These are phyloP conservation scores for Kurtzmaniella natalensis DNA, from an alignment of 1,139 yeast genomes.

Conservation along the genomic window DNA sequence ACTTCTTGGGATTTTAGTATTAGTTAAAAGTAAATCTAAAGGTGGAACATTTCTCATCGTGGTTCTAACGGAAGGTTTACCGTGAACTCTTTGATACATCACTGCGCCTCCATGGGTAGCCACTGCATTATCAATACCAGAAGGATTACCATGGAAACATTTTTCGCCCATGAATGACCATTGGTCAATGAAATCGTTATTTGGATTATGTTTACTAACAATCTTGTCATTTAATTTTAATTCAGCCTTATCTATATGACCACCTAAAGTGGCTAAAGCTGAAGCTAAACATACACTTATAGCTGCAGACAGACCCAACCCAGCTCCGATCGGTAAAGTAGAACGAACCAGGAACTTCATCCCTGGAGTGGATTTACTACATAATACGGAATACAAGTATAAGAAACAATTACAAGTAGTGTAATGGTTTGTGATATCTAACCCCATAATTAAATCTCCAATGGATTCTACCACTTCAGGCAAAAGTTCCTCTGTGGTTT, in stretches of 20 bases:
- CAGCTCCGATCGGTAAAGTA: conserved; percentile 94
- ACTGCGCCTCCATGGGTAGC: conserved; percentile 97
- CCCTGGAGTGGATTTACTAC: conserved; percentile 45
- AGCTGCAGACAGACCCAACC: conserved; percentile 92
- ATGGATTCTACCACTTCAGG: conserved; percentile 54
- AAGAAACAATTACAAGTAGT: conserved; percentile 86
- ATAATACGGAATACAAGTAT: conserved; percentile 64
- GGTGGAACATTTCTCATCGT: conserved; percentile 73
- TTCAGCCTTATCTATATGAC: conserved; percentile 39
- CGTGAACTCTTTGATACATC: conserved; percentile 64
- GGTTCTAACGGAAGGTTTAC: conserved; percentile 55
- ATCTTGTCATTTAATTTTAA: conserved; percentile 25
- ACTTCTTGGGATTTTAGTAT: conserved; percentile 81
- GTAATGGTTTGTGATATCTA: conserved; percentile 58
- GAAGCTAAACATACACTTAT: conserved; percentile 81
- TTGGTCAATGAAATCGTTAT: conserved; percentile 61
- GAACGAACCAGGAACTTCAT: conserved; percentile 66
- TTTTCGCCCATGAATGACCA: conserved; percentile 95
- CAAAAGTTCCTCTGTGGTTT: conserved; percentile 51
- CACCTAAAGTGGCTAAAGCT: conserved; percentile 64
- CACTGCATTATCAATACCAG: conserved; percentile 95
- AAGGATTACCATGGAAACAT: conserved; percentile 95
- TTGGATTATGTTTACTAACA: conserved; percentile 33
- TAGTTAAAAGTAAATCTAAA: conserved; percentile 68
- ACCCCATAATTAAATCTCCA: conserved; percentile 37